phyloP scores from a whole-genome alignment of 2,329 filamentous ascomycete species.

The Neocucurbitaria cava region DNA sequence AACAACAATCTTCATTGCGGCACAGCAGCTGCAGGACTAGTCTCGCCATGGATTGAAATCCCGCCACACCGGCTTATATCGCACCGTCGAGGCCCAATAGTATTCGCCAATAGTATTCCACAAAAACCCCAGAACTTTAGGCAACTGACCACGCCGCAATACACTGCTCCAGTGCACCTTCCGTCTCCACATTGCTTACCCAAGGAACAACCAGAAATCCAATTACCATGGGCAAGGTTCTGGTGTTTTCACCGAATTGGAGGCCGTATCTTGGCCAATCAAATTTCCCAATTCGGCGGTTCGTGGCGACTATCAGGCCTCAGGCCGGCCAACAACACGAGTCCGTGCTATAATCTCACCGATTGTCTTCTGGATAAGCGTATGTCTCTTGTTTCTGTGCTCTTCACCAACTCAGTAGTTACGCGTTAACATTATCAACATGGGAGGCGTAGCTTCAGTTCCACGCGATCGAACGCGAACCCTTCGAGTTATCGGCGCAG shows the following conservation, averaged over 20 bases:
- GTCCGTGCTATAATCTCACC: background rate
- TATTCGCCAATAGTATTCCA: too few relatives aligned
- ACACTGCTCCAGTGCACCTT: too few relatives aligned
- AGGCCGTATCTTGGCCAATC: background rate
- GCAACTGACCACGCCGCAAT: too few relatives aligned
- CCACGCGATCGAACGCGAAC: background rate
- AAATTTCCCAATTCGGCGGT: background rate
- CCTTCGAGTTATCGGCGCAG: background rate
- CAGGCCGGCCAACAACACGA: background rate
- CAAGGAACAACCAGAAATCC: too few relatives aligned
- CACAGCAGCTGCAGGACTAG: too few relatives aligned
- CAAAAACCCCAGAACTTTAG: too few relatives aligned
- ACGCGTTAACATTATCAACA: background rate
- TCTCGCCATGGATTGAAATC: too few relatives aligned
- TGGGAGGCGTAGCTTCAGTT: background rate
- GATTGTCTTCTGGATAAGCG: background rate
- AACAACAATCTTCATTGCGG: too few relatives aligned
- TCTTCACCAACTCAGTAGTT: background rate
- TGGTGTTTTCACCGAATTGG: too few relatives aligned
- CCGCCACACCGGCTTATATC: too few relatives aligned
- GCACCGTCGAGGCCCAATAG: too few relatives aligned
- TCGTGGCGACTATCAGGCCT: background rate
- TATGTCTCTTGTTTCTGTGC: background rate
- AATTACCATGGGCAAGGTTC: background rate
- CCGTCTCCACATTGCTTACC: too few relatives aligned